A percentile compares a stretch with the other conserved stretches of the same genome.
phyloP scores from a whole-genome alignment of 352 stramenopile species.

The Phytophthora crassamura region DNA sequence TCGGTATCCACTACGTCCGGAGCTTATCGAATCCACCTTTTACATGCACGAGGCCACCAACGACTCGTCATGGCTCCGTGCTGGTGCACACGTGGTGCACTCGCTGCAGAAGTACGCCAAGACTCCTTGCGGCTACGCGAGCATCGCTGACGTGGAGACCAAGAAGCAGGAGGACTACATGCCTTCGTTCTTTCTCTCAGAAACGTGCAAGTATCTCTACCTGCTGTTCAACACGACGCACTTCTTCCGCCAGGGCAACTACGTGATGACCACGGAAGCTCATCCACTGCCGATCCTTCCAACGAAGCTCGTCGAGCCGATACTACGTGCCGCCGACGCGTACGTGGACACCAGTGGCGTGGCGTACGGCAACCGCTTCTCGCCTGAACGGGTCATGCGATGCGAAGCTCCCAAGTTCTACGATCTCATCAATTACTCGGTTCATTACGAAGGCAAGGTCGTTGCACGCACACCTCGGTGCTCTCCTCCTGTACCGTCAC shows the following conservation, averaged over 20 bases:
- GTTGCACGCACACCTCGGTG: slow-evolving; percentile 57
- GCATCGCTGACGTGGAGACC: slow-evolving; percentile 85
- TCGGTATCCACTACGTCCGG: slow-evolving; percentile 95
- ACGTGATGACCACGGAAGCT: slow-evolving; percentile 97
- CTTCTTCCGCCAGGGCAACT: slow-evolving; percentile 88
- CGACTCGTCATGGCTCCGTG: slow-evolving; percentile 83
- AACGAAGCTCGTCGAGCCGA: slow-evolving; percentile 49
- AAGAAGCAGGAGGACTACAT: slow-evolving; percentile 96
- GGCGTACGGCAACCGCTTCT: slow-evolving; percentile 21
- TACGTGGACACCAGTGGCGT: slow-evolving; percentile 18
- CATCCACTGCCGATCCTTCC: slow-evolving; percentile 92
- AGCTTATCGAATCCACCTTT: slow-evolving; percentile 98
- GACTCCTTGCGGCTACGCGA: slow-evolving; percentile 94
- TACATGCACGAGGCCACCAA: slow-evolving; percentile 94
- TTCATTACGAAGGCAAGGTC: slow-evolving; percentile 63
- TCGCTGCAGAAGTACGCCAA: slow-evolving; percentile 92
- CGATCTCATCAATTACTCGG: slow-evolving; percentile 60
- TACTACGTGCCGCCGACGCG: slow-evolving; percentile 38
- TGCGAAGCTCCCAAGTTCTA: slow-evolving; percentile 59
- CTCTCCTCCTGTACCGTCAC: slow-evolving; percentile 15
- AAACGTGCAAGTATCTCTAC: slow-evolving; percentile 99
- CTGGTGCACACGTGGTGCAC: slow-evolving; percentile 81
- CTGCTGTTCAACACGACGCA: slow-evolving; percentile 95
- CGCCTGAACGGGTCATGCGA: slow-evolving; percentile 33
- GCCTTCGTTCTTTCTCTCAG: slow-evolving; percentile 98